Conservation (phyloP, 2,329 filamentous ascomycete genomes). For the Furcasterigmium sp. region DNA sequence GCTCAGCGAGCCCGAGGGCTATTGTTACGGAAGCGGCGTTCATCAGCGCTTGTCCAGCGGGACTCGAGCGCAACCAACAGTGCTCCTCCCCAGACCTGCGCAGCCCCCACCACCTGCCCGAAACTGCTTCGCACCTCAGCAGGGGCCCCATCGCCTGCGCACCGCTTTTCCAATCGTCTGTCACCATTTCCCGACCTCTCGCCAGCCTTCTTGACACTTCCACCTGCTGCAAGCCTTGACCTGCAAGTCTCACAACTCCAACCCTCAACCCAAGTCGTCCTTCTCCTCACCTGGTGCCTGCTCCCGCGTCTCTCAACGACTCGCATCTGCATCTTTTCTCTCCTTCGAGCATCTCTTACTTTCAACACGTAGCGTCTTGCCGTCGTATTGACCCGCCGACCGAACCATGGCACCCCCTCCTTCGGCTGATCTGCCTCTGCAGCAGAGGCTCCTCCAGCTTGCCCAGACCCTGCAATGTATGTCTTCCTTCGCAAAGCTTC, state of each 20-base stretch:
- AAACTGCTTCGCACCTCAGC: neutral
- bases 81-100: neutral
- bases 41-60: no score
- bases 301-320: slow-evolving; percentile 1
- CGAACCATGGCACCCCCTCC: slow-evolving; percentile 56
- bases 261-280: neutral
- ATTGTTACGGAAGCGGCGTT: no score
- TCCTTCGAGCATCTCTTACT: neutral
- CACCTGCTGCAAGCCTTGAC: neutral
- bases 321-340: neutral
- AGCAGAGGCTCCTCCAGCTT: slow-evolving; percentile 69
- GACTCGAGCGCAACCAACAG: neutral
- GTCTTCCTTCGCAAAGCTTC: slow-evolving; percentile 39
- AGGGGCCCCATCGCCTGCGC: neutral
- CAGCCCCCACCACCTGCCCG: neutral
- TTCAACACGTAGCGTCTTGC: neutral
- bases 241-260: neutral
- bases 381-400: neutral
- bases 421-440: slow-evolving; percentile 61
- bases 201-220: slow-evolving; percentile 2
- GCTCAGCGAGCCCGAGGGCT: no score
- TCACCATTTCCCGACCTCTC: slow-evolving; percentile 1
- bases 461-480: slow-evolving; percentile 90
- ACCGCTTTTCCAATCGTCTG: slow-evolving; percentile 4
- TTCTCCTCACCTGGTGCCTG: neutral